Conservation (phyloP, 208 protist genomes). For the Paratrypanosoma confusum region DNA sequence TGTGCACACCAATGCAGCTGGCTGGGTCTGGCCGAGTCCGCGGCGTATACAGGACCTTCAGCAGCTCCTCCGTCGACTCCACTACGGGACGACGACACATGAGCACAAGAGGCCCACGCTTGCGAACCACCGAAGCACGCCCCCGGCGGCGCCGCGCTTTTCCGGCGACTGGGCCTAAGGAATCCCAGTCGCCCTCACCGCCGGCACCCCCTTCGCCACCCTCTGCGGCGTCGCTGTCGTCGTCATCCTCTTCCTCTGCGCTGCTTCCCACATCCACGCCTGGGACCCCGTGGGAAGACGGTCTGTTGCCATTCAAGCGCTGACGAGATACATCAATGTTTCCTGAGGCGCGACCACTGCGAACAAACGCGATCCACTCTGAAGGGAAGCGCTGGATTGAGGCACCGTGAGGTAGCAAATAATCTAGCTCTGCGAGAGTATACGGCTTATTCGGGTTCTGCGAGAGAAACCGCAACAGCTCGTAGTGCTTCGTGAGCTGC, state of each 20-base stretch:
- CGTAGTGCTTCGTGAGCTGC: constrained; percentile 79
- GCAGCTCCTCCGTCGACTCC: constrained; percentile 35
- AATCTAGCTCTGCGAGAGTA: constrained; percentile 68
- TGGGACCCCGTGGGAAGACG: no score
- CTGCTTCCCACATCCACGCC: no score
- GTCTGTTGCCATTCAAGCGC: constrained; percentile 45
- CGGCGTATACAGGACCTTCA: constrained; percentile 37
- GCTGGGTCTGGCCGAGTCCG: constrained; percentile 42
- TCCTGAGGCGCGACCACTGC: constrained; percentile 24
- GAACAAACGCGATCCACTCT: constrained; percentile 57
- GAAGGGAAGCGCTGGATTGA: constrained; percentile 67
- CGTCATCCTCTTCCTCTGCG: background rate
- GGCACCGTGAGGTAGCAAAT: constrained; percentile 61
- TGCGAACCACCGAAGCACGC: no score
- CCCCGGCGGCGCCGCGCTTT: no score
- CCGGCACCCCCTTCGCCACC: background rate
- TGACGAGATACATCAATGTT: no score
- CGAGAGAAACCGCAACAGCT: constrained; percentile 67
- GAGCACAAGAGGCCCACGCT: no score
- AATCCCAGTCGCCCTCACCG: constrained; percentile 2
- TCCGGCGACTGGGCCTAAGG: no score
- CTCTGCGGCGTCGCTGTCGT: background rate
- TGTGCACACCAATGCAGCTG: constrained; percentile 76
- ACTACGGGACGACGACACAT: constrained; percentile 46
- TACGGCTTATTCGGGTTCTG: constrained; percentile 53